Conservation (phyloP, 257 asterid species). For the Scutellaria baicalensis region DNA sequence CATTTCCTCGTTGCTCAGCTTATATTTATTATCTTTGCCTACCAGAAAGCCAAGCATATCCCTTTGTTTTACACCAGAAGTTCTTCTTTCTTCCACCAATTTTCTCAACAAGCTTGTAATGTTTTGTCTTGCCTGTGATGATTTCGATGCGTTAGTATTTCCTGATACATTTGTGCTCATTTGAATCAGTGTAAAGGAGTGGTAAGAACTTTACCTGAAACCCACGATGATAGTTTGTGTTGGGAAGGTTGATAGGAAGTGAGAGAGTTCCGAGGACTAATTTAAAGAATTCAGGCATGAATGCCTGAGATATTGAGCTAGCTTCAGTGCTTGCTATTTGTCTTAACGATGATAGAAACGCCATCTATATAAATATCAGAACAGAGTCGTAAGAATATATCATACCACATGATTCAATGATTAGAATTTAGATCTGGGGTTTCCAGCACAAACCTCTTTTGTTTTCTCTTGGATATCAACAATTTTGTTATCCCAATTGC, state of each 20-base stretch:
- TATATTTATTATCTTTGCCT: conserved; percentile 39
- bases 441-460: conserved; percentile 46
- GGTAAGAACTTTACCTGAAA: conserved; percentile 53
- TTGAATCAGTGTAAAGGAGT: not conserved
- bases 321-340: conserved; percentile 90
- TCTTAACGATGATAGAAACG: conserved; percentile 74
- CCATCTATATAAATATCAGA: conserved; percentile 64
- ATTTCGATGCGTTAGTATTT: conserved; percentile 1
- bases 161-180: not conserved
- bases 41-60: conserved; percentile 71
- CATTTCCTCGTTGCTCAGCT: conserved; percentile 74
- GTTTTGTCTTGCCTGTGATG: conserved; percentile 72
- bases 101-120: conserved; percentile 47
- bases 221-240: conserved; percentile 72
- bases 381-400: conserved; percentile 10
- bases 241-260: conserved; percentile 84
- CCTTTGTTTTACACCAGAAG: conserved; percentile 25
- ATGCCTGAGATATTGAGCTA: conserved; percentile 45
- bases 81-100: conserved; percentile 56
- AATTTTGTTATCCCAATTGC: conserved; percentile 53
- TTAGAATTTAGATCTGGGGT: conserved; percentile 7
- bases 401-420: conserved; percentile 1
- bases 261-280: conserved; percentile 93
- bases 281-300: conserved; percentile 90
- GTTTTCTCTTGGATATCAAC: conserved; percentile 79